Base-by-base conservation (phyloP, 768 basidiomycete genomes). In the Termitomyces sp. region DNA sequence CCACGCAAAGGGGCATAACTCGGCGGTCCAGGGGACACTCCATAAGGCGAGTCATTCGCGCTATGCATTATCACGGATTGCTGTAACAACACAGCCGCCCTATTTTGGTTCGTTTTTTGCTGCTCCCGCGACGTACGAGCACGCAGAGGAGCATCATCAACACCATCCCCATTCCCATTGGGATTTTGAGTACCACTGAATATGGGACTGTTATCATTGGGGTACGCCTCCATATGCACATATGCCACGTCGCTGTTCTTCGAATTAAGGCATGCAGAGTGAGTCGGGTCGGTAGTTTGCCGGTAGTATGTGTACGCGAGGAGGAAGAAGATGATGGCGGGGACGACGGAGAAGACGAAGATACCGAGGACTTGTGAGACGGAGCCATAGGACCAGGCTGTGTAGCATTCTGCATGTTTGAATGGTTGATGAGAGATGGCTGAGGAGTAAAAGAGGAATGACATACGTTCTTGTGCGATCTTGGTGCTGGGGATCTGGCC, bases 261-360 rank as follows among this genome's bases (percentile, higher is more conserved):
- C 50, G 53, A 31, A 37, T 64, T 45, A 43, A 79, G 67, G 58
- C 70, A 69, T 38, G 75, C 79, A n/a, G 71, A 58, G 68, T 79
- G 79, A 3, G 65, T 61, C 2, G 74, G 73, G 65, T 78, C 73
- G 31, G 66, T 74, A 25, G 73, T 73, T 62, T 79, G 79, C 31
- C 73, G 71, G 64, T 77, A 76, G 69, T 79, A 78, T 38, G 69
- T 73, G 65, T 76, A 74, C 14, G 74, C 76, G 60, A 79, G 57
- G 63, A 75, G 45, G 67, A 74, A 76, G 66, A 70, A 73, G 49
- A 72, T 56, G 34, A 73, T 64, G 15, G 76, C 69, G 2, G 78
- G 78, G 20, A 78, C 64, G 64, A 79, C 63, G 47, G 71, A 72
- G 70, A 78, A 80, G 25, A 77, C 49, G 61, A 78, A 73, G 29